phyloP scores from a whole-genome alignment of 2,329 filamentous ascomycete species.

The Aspergillus pseudoterreus region DNA sequence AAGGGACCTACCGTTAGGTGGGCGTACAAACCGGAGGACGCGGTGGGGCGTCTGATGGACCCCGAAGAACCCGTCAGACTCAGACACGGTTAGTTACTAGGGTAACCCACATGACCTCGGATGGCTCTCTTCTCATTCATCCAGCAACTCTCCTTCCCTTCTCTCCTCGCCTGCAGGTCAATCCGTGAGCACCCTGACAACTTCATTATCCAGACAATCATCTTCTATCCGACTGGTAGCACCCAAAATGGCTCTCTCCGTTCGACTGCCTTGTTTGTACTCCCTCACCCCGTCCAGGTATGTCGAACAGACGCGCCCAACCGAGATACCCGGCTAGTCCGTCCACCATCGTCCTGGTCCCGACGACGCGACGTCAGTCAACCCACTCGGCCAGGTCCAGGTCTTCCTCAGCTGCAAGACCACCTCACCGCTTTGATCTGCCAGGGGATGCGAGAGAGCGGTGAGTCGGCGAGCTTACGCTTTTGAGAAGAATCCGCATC shows the following conservation, averaged over 20 bases:
- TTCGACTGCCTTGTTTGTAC: no score
- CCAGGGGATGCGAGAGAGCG: constrained; percentile 8
- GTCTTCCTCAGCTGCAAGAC: not conserved
- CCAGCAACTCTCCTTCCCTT: no score
- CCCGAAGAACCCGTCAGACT: constrained; percentile 4
- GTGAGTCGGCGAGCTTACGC: constrained; percentile 13
- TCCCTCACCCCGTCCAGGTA: not conserved
- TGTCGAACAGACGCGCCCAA: no score
- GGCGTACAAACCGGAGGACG: not conserved
- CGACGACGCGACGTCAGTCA: not conserved
- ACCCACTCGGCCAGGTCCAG: not conserved
- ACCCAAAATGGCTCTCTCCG: no score
- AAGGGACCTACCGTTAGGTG: not conserved
- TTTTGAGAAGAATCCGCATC: constrained; percentile 1
- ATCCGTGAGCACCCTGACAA: no score
- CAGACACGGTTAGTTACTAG: not conserved
- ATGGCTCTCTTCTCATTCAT: no score
- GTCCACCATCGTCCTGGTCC: no score
- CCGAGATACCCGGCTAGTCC: no score
- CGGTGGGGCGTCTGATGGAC: not conserved
- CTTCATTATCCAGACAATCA: no score
- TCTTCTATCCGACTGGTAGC: no score
- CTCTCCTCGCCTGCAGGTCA: no score
- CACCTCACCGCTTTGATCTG: constrained; percentile 14
- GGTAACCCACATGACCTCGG: not conserved